phyloP scores from a whole-genome alignment of 2,329 filamentous ascomycete species.

The Monosporascus sp. region DNA sequence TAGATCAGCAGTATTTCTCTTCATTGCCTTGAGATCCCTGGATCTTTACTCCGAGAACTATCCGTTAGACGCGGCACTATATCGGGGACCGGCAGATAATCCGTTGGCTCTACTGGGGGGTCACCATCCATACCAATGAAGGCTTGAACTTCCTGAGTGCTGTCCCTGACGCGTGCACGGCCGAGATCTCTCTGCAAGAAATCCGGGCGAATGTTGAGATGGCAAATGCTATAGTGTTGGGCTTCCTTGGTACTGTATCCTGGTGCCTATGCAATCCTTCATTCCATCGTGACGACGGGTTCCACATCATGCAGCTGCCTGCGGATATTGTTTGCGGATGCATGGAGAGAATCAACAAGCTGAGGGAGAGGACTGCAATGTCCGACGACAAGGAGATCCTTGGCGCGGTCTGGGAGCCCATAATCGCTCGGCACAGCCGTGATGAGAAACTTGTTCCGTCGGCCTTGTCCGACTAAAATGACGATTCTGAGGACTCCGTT shows the following conservation, averaged over 20 bases:
- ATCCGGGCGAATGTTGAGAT: constrained; percentile 2
- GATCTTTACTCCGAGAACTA: constrained; percentile 7
- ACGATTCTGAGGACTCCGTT: no score
- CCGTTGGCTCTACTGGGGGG: background rate
- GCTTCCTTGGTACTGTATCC: constrained; percentile 4
- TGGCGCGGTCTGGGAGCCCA: no score
- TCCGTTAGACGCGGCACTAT: constrained; percentile 11
- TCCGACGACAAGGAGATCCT: no score
- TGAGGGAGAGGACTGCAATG: no score
- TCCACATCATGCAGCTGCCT: no score
- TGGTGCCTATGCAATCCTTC: constrained; percentile 4
- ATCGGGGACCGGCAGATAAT: constrained; percentile 4
- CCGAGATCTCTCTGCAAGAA: background rate
- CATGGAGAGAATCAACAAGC: no score
- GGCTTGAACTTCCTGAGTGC: constrained; percentile 7
- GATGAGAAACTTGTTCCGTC: no score
- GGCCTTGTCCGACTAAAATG: no score
- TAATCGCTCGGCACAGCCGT: no score
- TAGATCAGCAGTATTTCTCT: constrained; percentile 4
- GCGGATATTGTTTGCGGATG: no score
- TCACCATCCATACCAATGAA: constrained; percentile 2
- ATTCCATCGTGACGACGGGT: background rate
- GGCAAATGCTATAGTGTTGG: constrained; percentile 9
- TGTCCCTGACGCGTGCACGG: background rate
- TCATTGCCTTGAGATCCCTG: constrained; percentile 11